These are phyloP conservation scores for Candida patagonica DNA, from an alignment of 805 yeast species.

Conservation along the genomic window DNA sequence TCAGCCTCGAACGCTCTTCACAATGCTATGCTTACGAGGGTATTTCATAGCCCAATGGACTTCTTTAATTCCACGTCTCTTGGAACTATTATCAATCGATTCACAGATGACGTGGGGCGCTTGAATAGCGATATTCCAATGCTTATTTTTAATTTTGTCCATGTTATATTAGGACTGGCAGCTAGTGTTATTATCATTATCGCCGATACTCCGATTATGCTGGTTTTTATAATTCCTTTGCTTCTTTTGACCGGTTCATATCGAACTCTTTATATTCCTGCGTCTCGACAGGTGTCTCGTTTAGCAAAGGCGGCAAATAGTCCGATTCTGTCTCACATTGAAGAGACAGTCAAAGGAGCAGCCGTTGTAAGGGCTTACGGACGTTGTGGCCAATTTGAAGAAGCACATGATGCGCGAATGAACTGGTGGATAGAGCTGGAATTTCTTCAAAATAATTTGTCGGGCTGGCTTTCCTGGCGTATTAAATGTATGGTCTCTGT, in stretches of 20 bases:
- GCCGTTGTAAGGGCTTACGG: background rate
- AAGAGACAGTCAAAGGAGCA: background rate
- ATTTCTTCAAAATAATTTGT: too few relatives aligned
- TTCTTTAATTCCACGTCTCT: too few relatives aligned
- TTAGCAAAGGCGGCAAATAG: background rate
- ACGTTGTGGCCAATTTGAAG: background rate
- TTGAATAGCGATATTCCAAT: conserved; percentile 51
- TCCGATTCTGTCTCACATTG: background rate
- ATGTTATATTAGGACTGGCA: conserved; percentile 39
- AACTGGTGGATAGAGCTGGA: too few relatives aligned
- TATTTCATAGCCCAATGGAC: too few relatives aligned
- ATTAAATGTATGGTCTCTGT: conserved; percentile 43
- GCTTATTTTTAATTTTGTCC: background rate
- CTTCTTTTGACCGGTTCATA: background rate
- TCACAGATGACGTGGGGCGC: conserved; percentile 79
- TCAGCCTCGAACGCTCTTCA: too few relatives aligned
- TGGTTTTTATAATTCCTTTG: background rate
- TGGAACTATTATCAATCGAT: conserved; percentile 47
- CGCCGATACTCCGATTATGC: conserved; percentile 28
- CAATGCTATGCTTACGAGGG: too few relatives aligned
- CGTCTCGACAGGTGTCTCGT: background rate
- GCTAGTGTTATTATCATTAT: too few relatives aligned
- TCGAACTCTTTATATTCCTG: background rate
- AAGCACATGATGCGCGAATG: too few relatives aligned
- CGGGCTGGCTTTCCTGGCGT: conserved; percentile 17